Evolutionary conservation across 2,329 filamentous ascomycete species (phyloP), one percentile per base, ranked within the genome.

Genomic region (Monosporascus sp.): DNA sequence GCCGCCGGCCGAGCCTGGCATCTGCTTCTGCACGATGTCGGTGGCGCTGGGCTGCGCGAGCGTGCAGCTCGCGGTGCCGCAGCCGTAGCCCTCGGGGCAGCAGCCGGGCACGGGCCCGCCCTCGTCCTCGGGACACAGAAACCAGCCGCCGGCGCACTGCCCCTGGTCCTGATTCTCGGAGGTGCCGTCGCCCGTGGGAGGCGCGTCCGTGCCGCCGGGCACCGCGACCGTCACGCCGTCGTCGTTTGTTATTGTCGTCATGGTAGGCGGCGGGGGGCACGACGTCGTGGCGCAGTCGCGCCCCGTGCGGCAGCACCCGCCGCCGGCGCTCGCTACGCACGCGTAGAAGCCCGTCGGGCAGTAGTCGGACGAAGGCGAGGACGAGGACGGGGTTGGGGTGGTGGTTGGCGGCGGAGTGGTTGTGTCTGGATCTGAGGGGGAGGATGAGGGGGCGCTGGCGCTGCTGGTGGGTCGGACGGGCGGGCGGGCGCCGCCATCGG

Each of bases 271-370:
- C 0, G 82, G 71, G 0, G 89, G 88, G 63, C 93, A 97, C 6
- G 87, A 89, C 0, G 88, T 89, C 0, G 85, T 87, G 55, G 87
- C 82, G 71, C 93, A 97, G 71, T 96, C 82, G 20, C 92, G 83
- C 2, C 90, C 92, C 0, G 90, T 91, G 53, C 88, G 88, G 72
- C 93, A 97, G 74, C 93, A 97, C 2, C 81, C 81, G 20, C 90
- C 90, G 15, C 89, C 90, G 54, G 92, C 90, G 55, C 85, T 84
- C 2, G 93, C 93, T 2, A 86, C 82, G 70, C 93, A 97, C 49
- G 90, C 87, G 70, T 97, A 97, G 75, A 92, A 97, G 2, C 92
- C 92, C 0, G 87, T 92, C 0, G 93, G 93, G 62, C 93, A 97
- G 61, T 79, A 75, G 35, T 70, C 70, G 17, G 68, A 60, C 1